A percentile compares a stretch with the other conserved stretches of the same genome.
Evolutionary conservation across 1,284 basidiomycete genomes (phyloP).

Genomic region (Tranzscheliella williamsii): DNA sequence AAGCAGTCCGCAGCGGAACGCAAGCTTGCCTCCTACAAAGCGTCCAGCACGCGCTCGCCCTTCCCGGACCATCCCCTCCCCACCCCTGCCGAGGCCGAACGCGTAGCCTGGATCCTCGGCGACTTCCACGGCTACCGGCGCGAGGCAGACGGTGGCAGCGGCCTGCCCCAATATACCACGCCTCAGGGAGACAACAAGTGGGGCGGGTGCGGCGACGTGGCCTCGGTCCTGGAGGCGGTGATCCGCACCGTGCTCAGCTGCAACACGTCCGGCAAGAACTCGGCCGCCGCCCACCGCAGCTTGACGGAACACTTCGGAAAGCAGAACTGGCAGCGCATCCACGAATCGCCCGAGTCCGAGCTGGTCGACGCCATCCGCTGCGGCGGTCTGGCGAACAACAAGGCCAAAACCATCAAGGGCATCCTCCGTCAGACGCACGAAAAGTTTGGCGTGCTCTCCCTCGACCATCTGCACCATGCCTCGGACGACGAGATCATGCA

Average conservation of each 20-base stretch:
- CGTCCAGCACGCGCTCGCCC: conserved; percentile 30
- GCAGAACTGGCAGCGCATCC: conserved; percentile 70
- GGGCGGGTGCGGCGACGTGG: conserved; percentile 48
- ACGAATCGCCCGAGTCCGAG: conserved; percentile 65
- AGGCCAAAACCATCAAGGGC: conserved; percentile 68
- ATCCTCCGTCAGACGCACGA: conserved; percentile 33
- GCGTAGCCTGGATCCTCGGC: conserved; percentile 48
- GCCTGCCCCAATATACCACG: conserved; percentile 28
- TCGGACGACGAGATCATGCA: conserved; percentile 71
- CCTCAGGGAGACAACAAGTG: conserved; percentile 26
- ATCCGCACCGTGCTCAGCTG: conserved; percentile 75
- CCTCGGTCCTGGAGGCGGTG: conserved; percentile 69
- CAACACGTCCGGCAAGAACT: conserved; percentile 72
- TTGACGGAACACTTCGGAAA: conserved; percentile 69
- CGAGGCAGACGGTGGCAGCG: conserved; percentile 25
- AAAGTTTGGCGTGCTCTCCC: conserved; percentile 45
- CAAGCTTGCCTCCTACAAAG: conserved; percentile 38
- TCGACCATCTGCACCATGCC: conserved; percentile 63
- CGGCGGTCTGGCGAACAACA: conserved; percentile 76
- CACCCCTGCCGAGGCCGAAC: conserved; percentile 40
- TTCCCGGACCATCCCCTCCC: conserved; percentile 45
- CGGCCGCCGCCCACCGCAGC: conserved; percentile 68
- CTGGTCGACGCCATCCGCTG: conserved; percentile 70
- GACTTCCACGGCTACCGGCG: conserved; percentile 48
- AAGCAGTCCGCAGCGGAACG: conserved; percentile 32